phyloP scores from a whole-genome alignment of 495 filamentous ascomycete genomes.

The Neurospora pannonica region DNA sequence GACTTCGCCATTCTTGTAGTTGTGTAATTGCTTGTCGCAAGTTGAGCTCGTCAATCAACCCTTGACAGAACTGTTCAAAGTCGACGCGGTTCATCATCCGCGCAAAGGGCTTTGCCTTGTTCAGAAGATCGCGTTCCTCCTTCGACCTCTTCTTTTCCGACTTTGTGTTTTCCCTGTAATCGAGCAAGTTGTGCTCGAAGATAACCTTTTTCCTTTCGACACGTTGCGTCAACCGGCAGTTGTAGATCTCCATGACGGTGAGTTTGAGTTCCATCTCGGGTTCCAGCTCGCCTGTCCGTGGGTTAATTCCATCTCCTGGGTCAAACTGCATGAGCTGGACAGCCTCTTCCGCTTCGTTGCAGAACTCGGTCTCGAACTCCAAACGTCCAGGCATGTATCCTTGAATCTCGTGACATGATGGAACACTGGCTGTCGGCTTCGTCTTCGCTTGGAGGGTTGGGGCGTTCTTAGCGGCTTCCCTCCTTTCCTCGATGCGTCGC shows the following conservation, averaged over 20 bases:
- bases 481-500: slow-evolving; percentile 82
- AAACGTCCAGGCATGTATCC: slow-evolving; percentile 97
- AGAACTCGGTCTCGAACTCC: slow-evolving; percentile 95
- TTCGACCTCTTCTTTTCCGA: slow-evolving; percentile 91
- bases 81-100: slow-evolving; percentile 93
- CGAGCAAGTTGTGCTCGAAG: slow-evolving; percentile 86
- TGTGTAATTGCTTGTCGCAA: slow-evolving; percentile 82
- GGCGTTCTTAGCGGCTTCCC: slow-evolving; percentile 77
- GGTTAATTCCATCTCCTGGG: slow-evolving; percentile 83
- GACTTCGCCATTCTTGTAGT: slow-evolving; percentile 86
- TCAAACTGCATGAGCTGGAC: slow-evolving; percentile 98
- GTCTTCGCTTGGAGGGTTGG: slow-evolving; percentile 81
- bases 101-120: slow-evolving; percentile 91
- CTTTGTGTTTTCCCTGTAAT: slow-evolving; percentile 81
- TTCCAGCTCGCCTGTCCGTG: slow-evolving; percentile 70
- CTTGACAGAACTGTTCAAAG: slow-evolving; percentile 75
- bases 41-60: slow-evolving; percentile 81
- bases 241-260: slow-evolving; percentile 98
- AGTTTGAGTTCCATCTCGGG: slow-evolving; percentile 96
- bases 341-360: slow-evolving; percentile 96
- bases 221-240: slow-evolving; percentile 77
- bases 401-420: slow-evolving; percentile 93
- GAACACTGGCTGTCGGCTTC: slow-evolving; percentile 89
- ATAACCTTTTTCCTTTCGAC: slow-evolving; percentile 96
- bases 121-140: slow-evolving; percentile 81